Percentiles rank a stretch among this genome's conserved stretches.
Conservation (phyloP, 2,329 filamentous ascomycete genomes). For the Scedosporium aurantiacum region DNA sequence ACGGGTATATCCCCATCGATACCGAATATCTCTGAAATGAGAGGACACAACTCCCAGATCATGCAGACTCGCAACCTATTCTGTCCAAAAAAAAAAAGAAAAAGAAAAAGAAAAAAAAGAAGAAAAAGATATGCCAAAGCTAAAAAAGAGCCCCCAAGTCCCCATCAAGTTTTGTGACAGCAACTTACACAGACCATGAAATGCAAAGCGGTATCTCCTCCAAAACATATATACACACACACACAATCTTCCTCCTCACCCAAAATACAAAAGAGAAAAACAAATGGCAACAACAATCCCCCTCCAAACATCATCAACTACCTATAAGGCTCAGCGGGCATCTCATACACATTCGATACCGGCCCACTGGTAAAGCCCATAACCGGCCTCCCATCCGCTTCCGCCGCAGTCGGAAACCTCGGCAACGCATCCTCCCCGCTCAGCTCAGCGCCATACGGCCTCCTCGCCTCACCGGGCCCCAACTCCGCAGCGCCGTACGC, state of each 20-base stretch:
- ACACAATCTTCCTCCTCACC: neutral
- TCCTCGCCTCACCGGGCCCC: neutral
- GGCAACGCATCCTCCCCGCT: constrained; percentile 19
- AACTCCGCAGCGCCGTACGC: constrained; percentile 1
- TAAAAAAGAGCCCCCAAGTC: too few species aligned
- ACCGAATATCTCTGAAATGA: too few species aligned
- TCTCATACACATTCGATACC: constrained; percentile 26
- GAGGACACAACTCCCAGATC: too few species aligned
- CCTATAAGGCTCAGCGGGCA: constrained; percentile 27
- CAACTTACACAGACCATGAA: too few species aligned
- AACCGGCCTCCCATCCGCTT: constrained; percentile 26
- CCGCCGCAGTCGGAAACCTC: constrained; percentile 23
- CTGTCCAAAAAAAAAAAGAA: too few species aligned
- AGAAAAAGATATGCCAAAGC: too few species aligned
- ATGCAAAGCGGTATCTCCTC: too few species aligned
- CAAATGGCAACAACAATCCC: neutral
- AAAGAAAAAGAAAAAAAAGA: too few species aligned
- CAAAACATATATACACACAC: neutral
- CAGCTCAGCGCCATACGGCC: constrained; percentile 10
- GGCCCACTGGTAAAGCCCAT: constrained; percentile 21
- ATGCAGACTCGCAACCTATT: too few species aligned
- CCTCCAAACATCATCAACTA: constrained; percentile 12
- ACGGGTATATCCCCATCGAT: too few species aligned
- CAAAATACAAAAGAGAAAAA: neutral
- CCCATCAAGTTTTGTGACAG: too few species aligned